Evolutionary conservation across 441 rosid species (phyloP), one percentile per base, ranked within the genome.

Genomic region (Croton setiger): DNA sequence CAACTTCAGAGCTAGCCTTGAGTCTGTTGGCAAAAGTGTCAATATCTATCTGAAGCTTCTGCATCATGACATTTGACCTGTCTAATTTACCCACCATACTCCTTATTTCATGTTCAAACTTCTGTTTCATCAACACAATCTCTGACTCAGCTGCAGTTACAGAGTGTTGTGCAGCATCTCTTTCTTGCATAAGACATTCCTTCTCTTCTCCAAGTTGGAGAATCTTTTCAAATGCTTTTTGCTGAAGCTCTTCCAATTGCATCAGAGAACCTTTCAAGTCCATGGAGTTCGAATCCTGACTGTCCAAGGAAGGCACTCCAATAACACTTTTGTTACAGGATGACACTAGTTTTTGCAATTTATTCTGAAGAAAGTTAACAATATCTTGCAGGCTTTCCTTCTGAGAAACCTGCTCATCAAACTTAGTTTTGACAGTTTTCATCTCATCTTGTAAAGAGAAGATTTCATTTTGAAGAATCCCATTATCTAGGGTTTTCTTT

Each of bases 1-100:
- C 96, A 59, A 81, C 76, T 79, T 85, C 91, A 51, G 85, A 75
- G 78, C 84, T 74, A 64, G 60, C 76, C 77, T 82, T 76, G 73
- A 87, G 77, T 80, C 74, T 88, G 67, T 78, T 81, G 63, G 85
- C 79, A 72, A 91, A 64, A 75, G 81, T 76, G 73, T 91, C 98
- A 53, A 83, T 69, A 74, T 84, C 81, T 75, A 72, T 77, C 81
- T 90, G 93, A 80, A 90, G 89, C 77, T 84, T 90, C 78, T 84
- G 80, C 59, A 82, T 70, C 69, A 76, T 66, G 39, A 77, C 70
- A 81, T 75, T 80, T 71, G 89, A 88, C 56, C 66, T 76, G 68
- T 81, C 82, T 36, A 89, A 74, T 73, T 84, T 88, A 69, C 78
- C 78, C 15, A 75, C 78, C 69, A 86, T 70, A 78, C 74, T 74